A percentile compares a stretch with the other conserved stretches of the same genome.
Evolutionary conservation across 2,329 filamentous ascomycete species (phyloP).

Genomic region (Stagonosporopsis chrysanthemi): DNA sequence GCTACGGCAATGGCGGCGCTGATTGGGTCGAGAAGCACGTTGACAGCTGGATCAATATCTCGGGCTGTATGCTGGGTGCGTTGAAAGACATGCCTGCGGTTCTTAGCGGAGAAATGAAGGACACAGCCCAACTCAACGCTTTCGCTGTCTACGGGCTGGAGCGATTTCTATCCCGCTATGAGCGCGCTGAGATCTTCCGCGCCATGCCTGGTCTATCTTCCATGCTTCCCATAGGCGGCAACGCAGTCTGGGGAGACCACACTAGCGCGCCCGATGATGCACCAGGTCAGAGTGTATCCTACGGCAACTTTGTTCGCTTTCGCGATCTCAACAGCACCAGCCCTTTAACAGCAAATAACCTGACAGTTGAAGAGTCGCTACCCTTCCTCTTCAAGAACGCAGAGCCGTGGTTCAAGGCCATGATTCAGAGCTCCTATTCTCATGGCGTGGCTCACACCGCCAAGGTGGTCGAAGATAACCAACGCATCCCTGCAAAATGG

Average conservation of each 20-base stretch:
- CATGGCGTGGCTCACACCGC: slow-evolving; percentile 84
- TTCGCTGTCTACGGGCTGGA: slow-evolving; percentile 97
- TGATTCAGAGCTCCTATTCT: slow-evolving; percentile 79
- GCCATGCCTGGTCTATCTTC: slow-evolving; percentile 96
- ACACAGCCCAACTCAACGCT: slow-evolving; percentile 93
- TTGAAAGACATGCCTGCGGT: slow-evolving; percentile 90
- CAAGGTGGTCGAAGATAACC: slow-evolving; percentile 76
- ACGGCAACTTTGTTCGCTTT: slow-evolving; percentile 86
- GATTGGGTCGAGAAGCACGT: slow-evolving; percentile 90
- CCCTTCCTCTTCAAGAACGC: slow-evolving; percentile 78
- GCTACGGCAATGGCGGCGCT: slow-evolving; percentile 79
- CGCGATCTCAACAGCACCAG: slow-evolving; percentile 66
- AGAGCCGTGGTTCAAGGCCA: slow-evolving; percentile 84
- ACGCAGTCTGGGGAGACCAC: slow-evolving; percentile 91
- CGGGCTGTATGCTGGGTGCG: slow-evolving; percentile 95
- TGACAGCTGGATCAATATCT: slow-evolving; percentile 98
- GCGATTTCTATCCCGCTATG: slow-evolving; percentile 89
- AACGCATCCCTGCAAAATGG: slow-evolving; percentile 73
- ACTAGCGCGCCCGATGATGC: slow-evolving; percentile 88
- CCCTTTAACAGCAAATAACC: slow-evolving; percentile 63
- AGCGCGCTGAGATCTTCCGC: slow-evolving; percentile 91
- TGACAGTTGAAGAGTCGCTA: slow-evolving; percentile 81
- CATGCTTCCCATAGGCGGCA: slow-evolving; percentile 94
- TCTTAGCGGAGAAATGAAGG: slow-evolving; percentile 96
- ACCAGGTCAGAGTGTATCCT: slow-evolving; percentile 75